A percentile compares a stretch with the other conserved stretches of the same genome.
phyloP scores from a whole-genome alignment of 345 rosid species.

The Leavenworthia alabamica region DNA sequence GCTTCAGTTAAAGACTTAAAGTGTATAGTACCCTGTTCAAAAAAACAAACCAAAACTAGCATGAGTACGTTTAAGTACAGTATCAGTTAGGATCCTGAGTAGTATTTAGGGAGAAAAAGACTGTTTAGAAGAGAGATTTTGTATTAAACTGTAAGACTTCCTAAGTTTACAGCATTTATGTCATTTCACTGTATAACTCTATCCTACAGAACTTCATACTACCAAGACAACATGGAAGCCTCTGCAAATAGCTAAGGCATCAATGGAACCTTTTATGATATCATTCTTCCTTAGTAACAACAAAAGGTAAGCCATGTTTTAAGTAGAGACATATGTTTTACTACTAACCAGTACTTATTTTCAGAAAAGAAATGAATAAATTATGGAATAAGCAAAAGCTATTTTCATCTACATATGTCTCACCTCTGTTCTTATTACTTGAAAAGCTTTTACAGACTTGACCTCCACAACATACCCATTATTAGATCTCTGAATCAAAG shows the following conservation, averaged over 20 bases:
- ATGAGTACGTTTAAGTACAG: background rate
- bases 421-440: slow-evolving; percentile 66
- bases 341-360: background rate
- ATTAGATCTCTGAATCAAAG: slow-evolving; percentile 44
- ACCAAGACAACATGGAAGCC: background rate
- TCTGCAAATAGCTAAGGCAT: background rate
- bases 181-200: background rate
- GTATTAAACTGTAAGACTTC: background rate
- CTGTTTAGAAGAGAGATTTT: background rate
- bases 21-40: slow-evolving; percentile 45
- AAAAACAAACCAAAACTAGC: slow-evolving; percentile 9
- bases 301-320: background rate
- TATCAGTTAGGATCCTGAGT: background rate
- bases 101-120: background rate
- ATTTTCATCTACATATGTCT: background rate
- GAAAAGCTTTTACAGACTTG: slow-evolving; percentile 36
- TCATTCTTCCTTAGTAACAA: background rate
- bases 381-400: background rate
- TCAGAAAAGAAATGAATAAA: background rate
- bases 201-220: background rate
- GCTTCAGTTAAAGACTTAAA: slow-evolving; percentile 51
- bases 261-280: background rate
- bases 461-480: slow-evolving; percentile 36
- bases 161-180: background rate
- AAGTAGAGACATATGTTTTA: background rate